These are phyloP conservation scores for Auricularia cornea DNA, from an alignment of 768 basidiomycete genomes.

Conservation along the genomic window DNA sequence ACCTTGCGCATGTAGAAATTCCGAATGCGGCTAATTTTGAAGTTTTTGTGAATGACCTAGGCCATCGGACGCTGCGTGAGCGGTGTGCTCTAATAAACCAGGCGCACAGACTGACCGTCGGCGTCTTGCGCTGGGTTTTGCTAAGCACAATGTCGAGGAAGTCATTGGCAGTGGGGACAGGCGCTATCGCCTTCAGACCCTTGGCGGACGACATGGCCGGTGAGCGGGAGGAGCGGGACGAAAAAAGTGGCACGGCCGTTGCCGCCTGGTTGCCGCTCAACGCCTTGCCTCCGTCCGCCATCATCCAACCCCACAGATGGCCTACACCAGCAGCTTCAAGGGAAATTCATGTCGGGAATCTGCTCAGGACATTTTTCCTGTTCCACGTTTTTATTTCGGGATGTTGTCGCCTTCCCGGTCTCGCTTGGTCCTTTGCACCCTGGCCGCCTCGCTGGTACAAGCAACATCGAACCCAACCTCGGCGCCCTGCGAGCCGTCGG, in stretches of 20 bases:
- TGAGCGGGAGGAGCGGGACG: neutral
- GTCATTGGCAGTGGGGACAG: conserved; percentile 94
- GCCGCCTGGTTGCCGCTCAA: too few relatives aligned
- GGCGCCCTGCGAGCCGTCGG: too few relatives aligned
- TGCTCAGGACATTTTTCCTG: too few relatives aligned
- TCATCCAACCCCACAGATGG: too few relatives aligned
- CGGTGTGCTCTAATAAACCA: conserved; percentile 2
- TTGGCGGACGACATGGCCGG: conserved; percentile 32
- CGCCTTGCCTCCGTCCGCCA: too few relatives aligned
- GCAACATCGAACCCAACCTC: too few relatives aligned
- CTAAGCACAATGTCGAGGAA: conserved; percentile 91
- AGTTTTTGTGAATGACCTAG: conserved; percentile 98
- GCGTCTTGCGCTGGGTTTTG: conserved; percentile 95
- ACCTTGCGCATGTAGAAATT: conserved; percentile 99
- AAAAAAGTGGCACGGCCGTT: neutral
- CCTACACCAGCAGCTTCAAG: too few relatives aligned
- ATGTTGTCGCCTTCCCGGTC: too few relatives aligned
- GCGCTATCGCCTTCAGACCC: conserved; percentile 93
- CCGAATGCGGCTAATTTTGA: conserved; percentile 97
- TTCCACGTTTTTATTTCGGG: too few relatives aligned
- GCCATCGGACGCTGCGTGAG: neutral
- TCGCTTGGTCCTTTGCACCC: too few relatives aligned
- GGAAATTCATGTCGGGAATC: too few relatives aligned
- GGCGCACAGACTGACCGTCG: conserved; percentile 51
- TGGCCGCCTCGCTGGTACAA: too few relatives aligned